Conservation (phyloP, 2,329 filamentous ascomycete genomes). For the Gnomoniopsis sp. region DNA sequence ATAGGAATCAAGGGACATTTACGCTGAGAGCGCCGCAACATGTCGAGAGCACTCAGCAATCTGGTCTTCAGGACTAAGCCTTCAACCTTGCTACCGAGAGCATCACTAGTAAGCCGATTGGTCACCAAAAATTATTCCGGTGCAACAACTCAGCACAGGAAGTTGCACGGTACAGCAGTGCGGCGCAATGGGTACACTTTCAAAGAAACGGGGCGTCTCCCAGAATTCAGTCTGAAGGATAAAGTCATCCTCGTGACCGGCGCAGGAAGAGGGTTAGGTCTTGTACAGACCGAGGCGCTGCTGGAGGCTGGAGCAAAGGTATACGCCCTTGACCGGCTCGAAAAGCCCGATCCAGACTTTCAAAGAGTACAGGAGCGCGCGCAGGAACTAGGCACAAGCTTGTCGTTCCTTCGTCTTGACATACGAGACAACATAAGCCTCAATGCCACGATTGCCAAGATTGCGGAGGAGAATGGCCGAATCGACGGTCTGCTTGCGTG, state of each 20-base stretch:
- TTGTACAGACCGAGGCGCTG: conserved; percentile 75
- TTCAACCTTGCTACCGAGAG: not conserved
- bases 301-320: conserved; percentile 73
- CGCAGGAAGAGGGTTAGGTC: conserved; percentile 71
- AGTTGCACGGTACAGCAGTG: conserved; percentile 5
- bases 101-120: not conserved
- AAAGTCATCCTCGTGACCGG: conserved; percentile 77
- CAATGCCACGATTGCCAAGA: conserved; percentile 63
- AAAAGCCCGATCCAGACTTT: conserved; percentile 57
- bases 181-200: conserved; percentile 1
- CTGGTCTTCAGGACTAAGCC: not conserved
- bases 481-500: conserved; percentile 75
- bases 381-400: conserved; percentile 59
- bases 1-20: not conserved
- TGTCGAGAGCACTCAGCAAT: conserved; percentile 8
- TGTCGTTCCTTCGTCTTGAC: conserved; percentile 77
- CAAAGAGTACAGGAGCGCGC: conserved; percentile 61
- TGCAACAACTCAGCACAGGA: not conserved
- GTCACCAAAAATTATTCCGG: not conserved
- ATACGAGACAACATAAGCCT: conserved; percentile 69
- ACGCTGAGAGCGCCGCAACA: not conserved
- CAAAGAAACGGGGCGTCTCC: conserved; percentile 36
- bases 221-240: conserved; percentile 72
- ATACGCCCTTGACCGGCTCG: conserved; percentile 63
- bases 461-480: conserved; percentile 66